Evolutionary conservation across 225 moss, liverwort and hornwort species (phyloP).

Genomic region (Thuidium tamariscinum): DNA sequence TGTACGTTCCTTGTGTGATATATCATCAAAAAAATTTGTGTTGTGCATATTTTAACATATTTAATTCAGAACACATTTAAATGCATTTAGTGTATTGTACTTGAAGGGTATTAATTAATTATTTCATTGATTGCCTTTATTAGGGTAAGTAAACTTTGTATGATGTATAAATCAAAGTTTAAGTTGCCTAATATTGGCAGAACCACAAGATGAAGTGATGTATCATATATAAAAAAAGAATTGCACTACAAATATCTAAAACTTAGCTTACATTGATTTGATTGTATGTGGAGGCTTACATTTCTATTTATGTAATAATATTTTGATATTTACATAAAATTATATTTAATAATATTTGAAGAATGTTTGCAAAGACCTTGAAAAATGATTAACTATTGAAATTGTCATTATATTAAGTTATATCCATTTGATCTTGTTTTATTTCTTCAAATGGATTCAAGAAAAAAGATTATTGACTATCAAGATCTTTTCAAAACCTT

Average conservation of each 20-base stretch:
- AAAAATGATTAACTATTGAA: background rate
- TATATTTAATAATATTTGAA: background rate
- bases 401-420: background rate
- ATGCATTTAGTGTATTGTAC: background rate
- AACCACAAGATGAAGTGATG: background rate
- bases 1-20: background rate
- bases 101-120: background rate
- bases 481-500: background rate
- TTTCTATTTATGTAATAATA: background rate
- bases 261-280: background rate
- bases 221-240: background rate
- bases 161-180: background rate
- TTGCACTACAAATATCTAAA: fast-evolving
- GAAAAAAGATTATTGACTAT: background rate
- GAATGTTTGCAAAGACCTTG: background rate
- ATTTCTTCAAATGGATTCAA: background rate
- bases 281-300: no score
- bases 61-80: fast-evolving
- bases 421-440: background rate
- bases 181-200: background rate
- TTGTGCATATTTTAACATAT: no score
- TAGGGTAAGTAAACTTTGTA: background rate
- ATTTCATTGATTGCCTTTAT: background rate
- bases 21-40: background rate
- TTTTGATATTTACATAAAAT: no score